Percentiles rank a stretch among this genome's conserved stretches.
Conservation (phyloP, 2,329 filamentous ascomycete species). For the Penicillium palitans region DNA sequence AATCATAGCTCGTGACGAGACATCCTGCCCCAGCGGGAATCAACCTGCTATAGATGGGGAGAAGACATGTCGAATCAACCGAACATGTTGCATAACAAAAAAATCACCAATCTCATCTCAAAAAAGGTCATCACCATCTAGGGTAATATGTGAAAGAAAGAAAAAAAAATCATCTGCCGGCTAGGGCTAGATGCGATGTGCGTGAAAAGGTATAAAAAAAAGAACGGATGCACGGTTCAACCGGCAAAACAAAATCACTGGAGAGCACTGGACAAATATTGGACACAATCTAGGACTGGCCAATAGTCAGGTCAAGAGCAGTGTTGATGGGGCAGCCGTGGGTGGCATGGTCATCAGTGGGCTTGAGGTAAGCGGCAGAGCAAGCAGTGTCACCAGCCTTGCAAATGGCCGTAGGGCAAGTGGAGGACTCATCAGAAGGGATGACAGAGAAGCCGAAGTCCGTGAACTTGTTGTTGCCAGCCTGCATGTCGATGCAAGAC, state of each 20-base stretch:
- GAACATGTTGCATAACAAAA: constrained; percentile 11
- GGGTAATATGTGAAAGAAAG: not conserved
- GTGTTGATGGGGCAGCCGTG: constrained; percentile 42
- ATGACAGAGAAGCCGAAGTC: constrained; percentile 38
- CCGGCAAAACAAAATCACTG: constrained; percentile 17
- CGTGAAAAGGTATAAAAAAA: constrained; percentile 7
- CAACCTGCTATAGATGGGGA: constrained; percentile 3
- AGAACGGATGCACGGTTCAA: constrained; percentile 28
- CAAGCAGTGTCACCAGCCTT: constrained; percentile 37
- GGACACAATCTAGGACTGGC: constrained; percentile 21
- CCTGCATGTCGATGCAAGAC: constrained; percentile 40
- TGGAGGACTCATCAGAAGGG: constrained; percentile 26
- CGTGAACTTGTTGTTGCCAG: constrained; percentile 36
- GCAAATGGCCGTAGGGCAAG: constrained; percentile 40
- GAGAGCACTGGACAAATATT: not conserved
- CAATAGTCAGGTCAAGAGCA: constrained; percentile 37
- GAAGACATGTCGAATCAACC: constrained; percentile 13
- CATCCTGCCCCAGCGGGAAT: constrained; percentile 8
- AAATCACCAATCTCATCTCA: constrained; percentile 10
- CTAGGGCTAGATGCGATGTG: constrained; percentile 3
- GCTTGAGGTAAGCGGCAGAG: constrained; percentile 42
- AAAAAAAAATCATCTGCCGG: not conserved
- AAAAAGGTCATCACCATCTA: constrained; percentile 1
- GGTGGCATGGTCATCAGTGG: constrained; percentile 44
- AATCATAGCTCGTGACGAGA: constrained; percentile 12